phyloP scores from a whole-genome alignment of 495 filamentous ascomycete genomes.

The Penicillium cinerascens region DNA sequence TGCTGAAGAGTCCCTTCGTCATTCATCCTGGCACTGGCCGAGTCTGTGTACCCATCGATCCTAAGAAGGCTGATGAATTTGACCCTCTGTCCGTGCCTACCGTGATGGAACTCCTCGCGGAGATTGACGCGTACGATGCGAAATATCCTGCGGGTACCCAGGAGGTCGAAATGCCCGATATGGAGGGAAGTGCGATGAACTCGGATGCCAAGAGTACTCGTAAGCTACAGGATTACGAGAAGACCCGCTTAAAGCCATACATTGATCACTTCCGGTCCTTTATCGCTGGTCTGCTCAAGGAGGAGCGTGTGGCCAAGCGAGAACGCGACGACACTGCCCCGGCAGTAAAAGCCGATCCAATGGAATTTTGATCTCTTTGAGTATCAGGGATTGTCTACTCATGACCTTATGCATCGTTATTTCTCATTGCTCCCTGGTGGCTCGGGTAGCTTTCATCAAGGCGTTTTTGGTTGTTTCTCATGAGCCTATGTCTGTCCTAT shows the following conservation, averaged over 20 bases:
- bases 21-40: conserved; percentile 92
- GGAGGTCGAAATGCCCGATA: conserved; percentile 32
- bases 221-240: conserved; percentile 83
- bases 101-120: conserved; percentile 68
- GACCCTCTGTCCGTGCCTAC: conserved; percentile 86
- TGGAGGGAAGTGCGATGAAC: conserved; percentile 37
- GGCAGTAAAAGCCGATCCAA: conserved; percentile 48
- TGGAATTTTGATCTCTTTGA: conserved; percentile 44
- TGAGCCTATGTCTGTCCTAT: neutral
- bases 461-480: neutral
- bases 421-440: neutral
- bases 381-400: neutral
- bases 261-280: conserved; percentile 84
- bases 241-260: conserved; percentile 91
- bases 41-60: conserved; percentile 92
- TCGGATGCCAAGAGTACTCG: conserved; percentile 38
- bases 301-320: conserved; percentile 70
- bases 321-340: conserved; percentile 57
- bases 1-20: conserved; percentile 94
- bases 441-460: neutral
- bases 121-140: conserved; percentile 75
- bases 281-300: conserved; percentile 72
- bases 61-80: conserved; percentile 64
- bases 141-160: conserved; percentile 30
- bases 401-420: conserved; percentile 15